Base-by-base conservation (phyloP, 2,329 filamentous ascomycete species). In the Fusarium sp. region DNA sequence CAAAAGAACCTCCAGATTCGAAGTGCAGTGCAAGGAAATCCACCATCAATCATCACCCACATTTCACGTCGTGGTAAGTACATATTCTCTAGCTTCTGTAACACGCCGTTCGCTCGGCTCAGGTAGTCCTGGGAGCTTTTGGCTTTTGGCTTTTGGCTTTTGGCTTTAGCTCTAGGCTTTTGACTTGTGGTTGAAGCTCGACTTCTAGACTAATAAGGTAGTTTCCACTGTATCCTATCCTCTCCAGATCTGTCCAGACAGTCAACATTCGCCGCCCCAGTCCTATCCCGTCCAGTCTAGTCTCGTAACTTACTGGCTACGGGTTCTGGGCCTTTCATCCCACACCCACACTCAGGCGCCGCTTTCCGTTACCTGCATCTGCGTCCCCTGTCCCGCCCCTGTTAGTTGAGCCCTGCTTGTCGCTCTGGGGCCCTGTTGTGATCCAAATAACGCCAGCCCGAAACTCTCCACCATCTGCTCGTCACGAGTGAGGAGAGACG, bases 361-460 rank as follows among this genome's bases (percentile, higher is more conserved):
- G 62, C 65, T 71, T 73, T 73, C 60, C 67, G 58, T 73, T 72
- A 71, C 71, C 70, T 73, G 70, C 71, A 73, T 73, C 59, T 59
- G 33, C 41, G 22, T 25, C 54, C 48, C 57, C 57, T 60, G 46
- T 51, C 47, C 22, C 33, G 23, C 44, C 57, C 45, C 70, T 73
- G 71, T 56, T 54, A 48, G 67, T 61, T 60, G 30, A 47, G 63
- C 63, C 67, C 67, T 65, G 62, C 27, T 52, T 56, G 54, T 70
- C 30, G 30, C 30, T 15, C 17, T 37, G 35, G 51, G 64, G 59
- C 71, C 71, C 71, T 73, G 71, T 64, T 64, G 70, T 73, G 62
- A 73, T 73, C 68, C 71, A 71, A 71, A 68, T 55, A 72, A 60
- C 67, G 68, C 68, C 70, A 73, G 71, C 67, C 54, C 68, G 62